A percentile compares a stretch with the other conserved stretches of the same genome.
phyloP scores from a whole-genome alignment of 1,284 basidiomycete species.

The Ganoderma lingzhi region DNA sequence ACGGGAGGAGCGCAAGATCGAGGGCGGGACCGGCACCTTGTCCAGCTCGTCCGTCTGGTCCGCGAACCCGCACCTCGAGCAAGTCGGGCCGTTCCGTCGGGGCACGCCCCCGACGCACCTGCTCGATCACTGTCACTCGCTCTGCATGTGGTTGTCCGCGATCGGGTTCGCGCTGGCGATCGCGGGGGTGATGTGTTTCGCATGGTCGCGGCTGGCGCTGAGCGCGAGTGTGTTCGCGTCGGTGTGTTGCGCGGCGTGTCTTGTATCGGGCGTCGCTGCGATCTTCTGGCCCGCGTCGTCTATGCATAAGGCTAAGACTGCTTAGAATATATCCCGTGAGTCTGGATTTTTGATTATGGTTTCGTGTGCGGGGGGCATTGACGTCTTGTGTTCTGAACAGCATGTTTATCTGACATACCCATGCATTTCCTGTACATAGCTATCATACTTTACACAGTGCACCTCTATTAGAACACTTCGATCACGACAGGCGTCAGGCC shows the following conservation, averaged over 20 bases:
- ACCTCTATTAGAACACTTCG: background rate
- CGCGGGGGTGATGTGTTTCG: constrained; percentile 57
- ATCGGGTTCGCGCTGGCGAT: constrained; percentile 61
- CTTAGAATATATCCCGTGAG: background rate
- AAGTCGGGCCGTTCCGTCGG: constrained; percentile 49
- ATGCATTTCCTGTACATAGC: background rate
- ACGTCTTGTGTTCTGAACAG: background rate
- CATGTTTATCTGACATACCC: background rate
- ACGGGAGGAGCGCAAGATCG: constrained; percentile 44
- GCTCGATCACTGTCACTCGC: constrained; percentile 55
- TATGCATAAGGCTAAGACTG: constrained; percentile 16
- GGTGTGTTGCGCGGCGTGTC: constrained; percentile 48
- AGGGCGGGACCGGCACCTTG: constrained; percentile 18
- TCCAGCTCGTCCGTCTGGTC: constrained; percentile 37
- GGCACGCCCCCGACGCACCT: constrained; percentile 51
- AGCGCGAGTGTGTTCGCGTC: constrained; percentile 54
- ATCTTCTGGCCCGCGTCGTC: constrained; percentile 32
- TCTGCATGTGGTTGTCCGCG: constrained; percentile 57
- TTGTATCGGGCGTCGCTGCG: constrained; percentile 39
- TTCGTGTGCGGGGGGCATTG: background rate
- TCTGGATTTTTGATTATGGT: background rate
- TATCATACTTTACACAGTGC: too few species aligned
- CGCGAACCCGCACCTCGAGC: constrained; percentile 49
- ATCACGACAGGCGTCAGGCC: background rate
- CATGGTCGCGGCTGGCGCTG: constrained; percentile 55